Evolutionary conservation across 202 grass and related monocot species (phyloP).

Genomic region (Digitaria exilis): DNA sequence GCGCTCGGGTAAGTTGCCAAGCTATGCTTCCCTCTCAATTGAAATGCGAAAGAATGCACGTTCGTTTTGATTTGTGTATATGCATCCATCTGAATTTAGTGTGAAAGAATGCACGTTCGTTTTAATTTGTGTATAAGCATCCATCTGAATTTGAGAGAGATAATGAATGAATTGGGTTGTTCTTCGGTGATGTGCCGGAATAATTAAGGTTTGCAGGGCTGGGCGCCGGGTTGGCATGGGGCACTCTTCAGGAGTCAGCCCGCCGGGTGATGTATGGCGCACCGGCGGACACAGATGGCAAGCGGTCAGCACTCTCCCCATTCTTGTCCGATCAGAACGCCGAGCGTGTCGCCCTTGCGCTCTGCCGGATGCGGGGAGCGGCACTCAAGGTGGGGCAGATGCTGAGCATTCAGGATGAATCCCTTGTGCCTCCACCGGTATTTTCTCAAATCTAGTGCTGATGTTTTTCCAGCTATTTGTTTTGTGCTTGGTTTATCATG

Average conservation of each 20-base stretch:
- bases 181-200: conserved; percentile 20
- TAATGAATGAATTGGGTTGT: conserved; percentile 13
- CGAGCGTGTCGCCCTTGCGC: conserved; percentile 78
- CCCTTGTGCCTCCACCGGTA: conserved; percentile 88
- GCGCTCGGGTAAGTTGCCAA: conserved; percentile 77
- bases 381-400: conserved; percentile 93
- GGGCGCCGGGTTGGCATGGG: conserved; percentile 85
- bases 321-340: conserved; percentile 95
- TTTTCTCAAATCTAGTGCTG: conserved; percentile 12
- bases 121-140: background rate
- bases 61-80: background rate
- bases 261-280: conserved; percentile 71
- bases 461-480: conserved; percentile 9
- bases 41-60: background rate
- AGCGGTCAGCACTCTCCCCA: conserved; percentile 71
- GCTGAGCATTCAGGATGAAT: conserved; percentile 98
- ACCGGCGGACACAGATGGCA: conserved; percentile 51
- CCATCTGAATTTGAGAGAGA: background rate
- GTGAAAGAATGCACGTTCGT: background rate
- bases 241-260: conserved; percentile 82
- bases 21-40: background rate
- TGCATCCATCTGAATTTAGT: background rate
- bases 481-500: background rate
- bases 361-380: conserved; percentile 95
- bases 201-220: conserved; percentile 84